Evolutionary conservation across 2,329 filamentous ascomycete species (phyloP).

Genomic region (Pseudogymnoascus sp.): DNA sequence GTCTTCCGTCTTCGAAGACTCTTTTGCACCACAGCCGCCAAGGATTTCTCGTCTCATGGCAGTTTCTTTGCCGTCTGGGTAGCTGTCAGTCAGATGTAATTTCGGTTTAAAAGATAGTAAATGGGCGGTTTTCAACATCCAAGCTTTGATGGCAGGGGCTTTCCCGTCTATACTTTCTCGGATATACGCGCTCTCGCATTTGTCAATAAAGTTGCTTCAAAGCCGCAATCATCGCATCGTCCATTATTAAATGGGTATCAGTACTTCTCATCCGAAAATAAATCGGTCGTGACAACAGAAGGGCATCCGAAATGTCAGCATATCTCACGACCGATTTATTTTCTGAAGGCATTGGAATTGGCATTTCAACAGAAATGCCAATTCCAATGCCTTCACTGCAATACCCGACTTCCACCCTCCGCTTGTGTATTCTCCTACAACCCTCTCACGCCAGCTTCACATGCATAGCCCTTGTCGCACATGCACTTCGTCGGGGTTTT

Average conservation of each 20-base stretch:
- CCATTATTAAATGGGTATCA: background rate
- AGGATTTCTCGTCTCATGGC: constrained; percentile 42
- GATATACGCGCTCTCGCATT: too few relatives aligned
- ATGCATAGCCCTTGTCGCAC: background rate
- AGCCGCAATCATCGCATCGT: background rate
- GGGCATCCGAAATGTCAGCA: too few relatives aligned
- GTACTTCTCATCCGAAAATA: background rate
- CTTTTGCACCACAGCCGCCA: constrained; percentile 39
- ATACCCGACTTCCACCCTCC: background rate
- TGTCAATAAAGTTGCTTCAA: background rate
- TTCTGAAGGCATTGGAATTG: too few relatives aligned
- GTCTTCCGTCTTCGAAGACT: constrained; percentile 34
- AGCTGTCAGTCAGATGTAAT: constrained; percentile 30
- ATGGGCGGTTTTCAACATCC: background rate
- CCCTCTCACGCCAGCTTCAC: background rate
- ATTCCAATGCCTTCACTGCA: background rate
- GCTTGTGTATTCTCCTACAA: background rate
- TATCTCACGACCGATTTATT: too few relatives aligned
- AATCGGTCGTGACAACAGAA: background rate
- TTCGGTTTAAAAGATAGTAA: background rate
- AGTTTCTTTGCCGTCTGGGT: constrained; percentile 43
- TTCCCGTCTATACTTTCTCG: background rate
- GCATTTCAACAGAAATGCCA: too few relatives aligned
- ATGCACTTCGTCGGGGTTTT: background rate
- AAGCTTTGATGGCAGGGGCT: background rate